A percentile compares a stretch with the other conserved stretches of the same genome.
Evolutionary conservation across 257 asterid species (phyloP).

Genomic region (Verbascum thapsus): DNA sequence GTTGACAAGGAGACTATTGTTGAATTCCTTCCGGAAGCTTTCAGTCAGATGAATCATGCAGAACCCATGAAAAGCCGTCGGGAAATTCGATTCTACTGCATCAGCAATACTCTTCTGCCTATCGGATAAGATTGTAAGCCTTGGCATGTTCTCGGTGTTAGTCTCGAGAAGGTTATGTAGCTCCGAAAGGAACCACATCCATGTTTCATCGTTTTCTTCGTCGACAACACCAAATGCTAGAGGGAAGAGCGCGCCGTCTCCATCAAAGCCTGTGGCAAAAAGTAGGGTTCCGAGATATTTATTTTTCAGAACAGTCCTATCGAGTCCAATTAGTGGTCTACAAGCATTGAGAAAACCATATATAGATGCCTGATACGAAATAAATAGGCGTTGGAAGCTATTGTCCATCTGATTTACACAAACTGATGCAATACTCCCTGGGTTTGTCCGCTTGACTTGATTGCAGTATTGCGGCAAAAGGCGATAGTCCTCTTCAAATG

Average conservation of each 20-base stretch:
- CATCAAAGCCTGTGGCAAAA: conserved; percentile 73
- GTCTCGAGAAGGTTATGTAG: conserved; percentile 59
- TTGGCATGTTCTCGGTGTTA: conserved; percentile 74
- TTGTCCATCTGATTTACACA: conserved; percentile 52
- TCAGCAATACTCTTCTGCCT: conserved; percentile 56
- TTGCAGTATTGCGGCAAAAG: conserved; percentile 70
- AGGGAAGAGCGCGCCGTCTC: conserved; percentile 66
- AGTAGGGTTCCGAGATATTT: conserved; percentile 69
- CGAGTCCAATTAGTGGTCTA: conserved; percentile 62
- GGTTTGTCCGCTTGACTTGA: conserved; percentile 59
- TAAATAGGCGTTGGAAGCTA: conserved; percentile 60
- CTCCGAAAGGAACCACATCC: conserved; percentile 79
- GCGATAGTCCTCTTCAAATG: conserved; percentile 71
- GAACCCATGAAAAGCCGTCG: conserved; percentile 76
- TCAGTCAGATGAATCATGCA: conserved; percentile 70
- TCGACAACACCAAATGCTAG: conserved; percentile 77
- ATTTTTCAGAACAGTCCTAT: conserved; percentile 53
- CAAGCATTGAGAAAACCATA: conserved; percentile 69
- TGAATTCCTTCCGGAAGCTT: conserved; percentile 64
- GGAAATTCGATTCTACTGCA: conserved; percentile 67
- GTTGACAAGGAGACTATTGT: conserved; percentile 51
- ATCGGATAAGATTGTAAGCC: conserved; percentile 65
- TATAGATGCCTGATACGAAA: conserved; percentile 71
- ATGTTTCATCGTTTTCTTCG: conserved; percentile 63
- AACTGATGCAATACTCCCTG: conserved; percentile 73